These are phyloP conservation scores for Pichia exigua DNA, from an alignment of 805 yeast species.

Conservation along the genomic window DNA sequence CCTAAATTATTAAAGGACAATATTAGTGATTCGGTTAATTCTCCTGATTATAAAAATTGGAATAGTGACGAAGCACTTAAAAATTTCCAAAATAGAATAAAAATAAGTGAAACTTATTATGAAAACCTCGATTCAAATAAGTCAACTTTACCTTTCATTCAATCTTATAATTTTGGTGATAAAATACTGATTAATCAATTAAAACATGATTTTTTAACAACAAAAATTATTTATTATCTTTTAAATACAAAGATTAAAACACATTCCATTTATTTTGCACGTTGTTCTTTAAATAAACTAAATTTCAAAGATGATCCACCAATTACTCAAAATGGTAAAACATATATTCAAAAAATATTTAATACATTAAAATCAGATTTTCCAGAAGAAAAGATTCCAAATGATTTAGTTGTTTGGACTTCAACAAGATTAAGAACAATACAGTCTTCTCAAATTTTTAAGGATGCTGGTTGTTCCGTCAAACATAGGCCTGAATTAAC, in stretches of 20 bases:
- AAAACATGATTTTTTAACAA: slow-evolving; percentile 80
- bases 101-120: slow-evolving; percentile 58
- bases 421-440: slow-evolving; percentile 81
- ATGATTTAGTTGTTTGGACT: slow-evolving; percentile 78
- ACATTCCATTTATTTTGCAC: slow-evolving; percentile 89
- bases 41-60: slow-evolving; percentile 84
- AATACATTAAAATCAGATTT: slow-evolving; percentile 40
- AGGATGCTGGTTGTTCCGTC: slow-evolving; percentile 53
- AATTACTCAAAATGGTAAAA: slow-evolving; percentile 63
- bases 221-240: slow-evolving; percentile 84
- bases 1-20: slow-evolving; percentile 59
- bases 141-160: slow-evolving; percentile 58
- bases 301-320: slow-evolving; percentile 73
- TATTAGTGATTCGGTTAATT: slow-evolving; percentile 74
- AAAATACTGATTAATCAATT: slow-evolving; percentile 71
- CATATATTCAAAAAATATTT: slow-evolving; percentile 59
- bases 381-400: slow-evolving; percentile 19
- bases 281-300: slow-evolving; percentile 57
- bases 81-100: slow-evolving; percentile 71
- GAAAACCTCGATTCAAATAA: slow-evolving; percentile 54
- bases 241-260: slow-evolving; percentile 84
- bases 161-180: slow-evolving; percentile 87
- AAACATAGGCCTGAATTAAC: slow-evolving; percentile 76
- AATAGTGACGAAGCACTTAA: slow-evolving; percentile 62
- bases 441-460: slow-evolving; percentile 68